Conservation (phyloP, 495 filamentous ascomycete genomes). For the Penicillium longicatenatum region DNA sequence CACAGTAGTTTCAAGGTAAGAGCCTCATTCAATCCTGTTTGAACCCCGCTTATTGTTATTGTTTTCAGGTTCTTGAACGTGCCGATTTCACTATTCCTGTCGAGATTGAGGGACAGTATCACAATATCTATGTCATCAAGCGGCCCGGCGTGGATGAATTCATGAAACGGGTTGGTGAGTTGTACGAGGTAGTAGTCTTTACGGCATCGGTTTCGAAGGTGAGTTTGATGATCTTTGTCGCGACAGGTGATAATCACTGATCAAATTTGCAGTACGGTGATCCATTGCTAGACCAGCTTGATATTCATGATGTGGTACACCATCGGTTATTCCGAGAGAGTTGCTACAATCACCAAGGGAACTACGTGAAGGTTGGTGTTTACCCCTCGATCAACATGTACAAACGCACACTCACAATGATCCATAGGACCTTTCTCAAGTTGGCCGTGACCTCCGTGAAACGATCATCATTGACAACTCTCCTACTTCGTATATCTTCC, state of each 20-base stretch:
- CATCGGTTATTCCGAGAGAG: constrained; percentile 96
- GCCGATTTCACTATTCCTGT: constrained; percentile 99
- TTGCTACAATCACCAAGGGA: constrained; percentile 99
- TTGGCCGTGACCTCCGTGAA: constrained; percentile 92
- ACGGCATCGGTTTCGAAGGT: constrained; percentile 99
- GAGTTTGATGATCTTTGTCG: constrained; percentile 28
- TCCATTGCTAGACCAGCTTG: constrained; percentile 92
- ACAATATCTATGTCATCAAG: constrained; percentile 99
- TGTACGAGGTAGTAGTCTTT: constrained; percentile 98
- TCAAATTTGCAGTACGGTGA: constrained; percentile 76
- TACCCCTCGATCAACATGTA: neutral
- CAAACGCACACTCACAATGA: constrained; percentile 16
- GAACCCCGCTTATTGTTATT: constrained; percentile 21
- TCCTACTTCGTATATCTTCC: constrained; percentile 98
- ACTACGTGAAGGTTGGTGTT: constrained; percentile 85
- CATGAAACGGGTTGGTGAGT: constrained; percentile 96
- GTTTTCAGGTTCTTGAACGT: constrained; percentile 84
- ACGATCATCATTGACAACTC: constrained; percentile 99
- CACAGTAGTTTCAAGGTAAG: constrained; percentile 98
- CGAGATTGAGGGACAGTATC: constrained; percentile 97
- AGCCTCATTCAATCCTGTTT: neutral
- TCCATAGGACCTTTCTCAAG: constrained; percentile 82
- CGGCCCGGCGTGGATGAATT: constrained; percentile 96
- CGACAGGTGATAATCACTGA: constrained; percentile 12
- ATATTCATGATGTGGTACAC: constrained; percentile 96